Evolutionary conservation across 192 early-diverging fungal species (phyloP).

Genomic region (Chytriomyces sp.): DNA sequence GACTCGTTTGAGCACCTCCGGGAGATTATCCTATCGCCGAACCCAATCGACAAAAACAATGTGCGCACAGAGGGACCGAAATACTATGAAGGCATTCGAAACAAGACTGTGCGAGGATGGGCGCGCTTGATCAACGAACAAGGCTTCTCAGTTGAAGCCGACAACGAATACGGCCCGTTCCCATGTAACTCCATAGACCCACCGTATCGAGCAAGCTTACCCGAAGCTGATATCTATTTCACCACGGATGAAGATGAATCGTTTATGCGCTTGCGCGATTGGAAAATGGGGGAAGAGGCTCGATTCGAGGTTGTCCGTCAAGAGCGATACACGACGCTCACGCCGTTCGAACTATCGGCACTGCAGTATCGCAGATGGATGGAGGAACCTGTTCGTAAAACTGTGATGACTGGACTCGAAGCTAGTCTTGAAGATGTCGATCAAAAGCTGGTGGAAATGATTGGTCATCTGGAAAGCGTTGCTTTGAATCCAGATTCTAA

Average conservation of each 20-base stretch:
- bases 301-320: neutral
- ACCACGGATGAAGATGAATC: neutral
- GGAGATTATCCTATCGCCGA: neutral
- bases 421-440: neutral
- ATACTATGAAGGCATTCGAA: neutral
- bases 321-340: neutral
- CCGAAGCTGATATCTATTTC: neutral
- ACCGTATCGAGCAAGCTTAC: neutral
- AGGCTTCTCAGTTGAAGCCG: neutral
- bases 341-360: neutral
- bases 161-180: neutral
- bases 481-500: no score
- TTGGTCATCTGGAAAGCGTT: neutral
- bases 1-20: neutral
- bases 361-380: neutral
- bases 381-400: neutral
- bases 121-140: neutral
- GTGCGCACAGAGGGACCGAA: neutral
- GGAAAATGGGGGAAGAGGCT: neutral
- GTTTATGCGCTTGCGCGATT: neutral
- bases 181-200: neutral
- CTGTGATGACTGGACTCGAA: neutral
- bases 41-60: constrained; percentile 4
- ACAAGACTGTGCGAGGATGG: constrained; percentile 11
- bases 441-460: neutral